Evolutionary conservation across 768 basidiomycete genomes (phyloP).

Genomic region (Cubamyces sp.): DNA sequence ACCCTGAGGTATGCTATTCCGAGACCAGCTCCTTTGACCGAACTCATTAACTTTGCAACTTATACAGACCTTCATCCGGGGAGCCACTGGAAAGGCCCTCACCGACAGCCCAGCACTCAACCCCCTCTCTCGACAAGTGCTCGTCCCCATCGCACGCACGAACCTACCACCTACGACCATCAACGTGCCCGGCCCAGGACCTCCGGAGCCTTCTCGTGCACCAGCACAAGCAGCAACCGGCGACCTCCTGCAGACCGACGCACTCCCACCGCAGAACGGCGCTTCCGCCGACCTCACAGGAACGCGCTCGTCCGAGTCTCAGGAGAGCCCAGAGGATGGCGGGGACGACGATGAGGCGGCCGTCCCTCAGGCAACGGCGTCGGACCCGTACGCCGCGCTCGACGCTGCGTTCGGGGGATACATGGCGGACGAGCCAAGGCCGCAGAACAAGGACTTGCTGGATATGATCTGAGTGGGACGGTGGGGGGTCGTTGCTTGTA

Average conservation of each 20-base stretch:
- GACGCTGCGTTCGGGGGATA: constrained; percentile 78
- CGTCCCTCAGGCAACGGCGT: constrained; percentile 29
- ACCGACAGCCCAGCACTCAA: constrained; percentile 91
- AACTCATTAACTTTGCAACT: not conserved
- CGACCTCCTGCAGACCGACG: constrained; percentile 30
- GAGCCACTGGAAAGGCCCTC: constrained; percentile 81
- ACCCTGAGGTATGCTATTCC: constrained; percentile 69
- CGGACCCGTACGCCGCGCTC: constrained; percentile 85
- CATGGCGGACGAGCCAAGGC: constrained; percentile 73
- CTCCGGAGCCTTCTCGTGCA: constrained; percentile 48
- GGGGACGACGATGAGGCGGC: constrained; percentile 46
- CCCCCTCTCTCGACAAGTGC: constrained; percentile 70
- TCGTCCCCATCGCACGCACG: constrained; percentile 62
- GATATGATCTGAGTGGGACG: constrained; percentile 21
- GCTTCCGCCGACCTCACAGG: constrained; percentile 19
- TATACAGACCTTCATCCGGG: constrained; percentile 87
- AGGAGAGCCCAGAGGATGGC: constrained; percentile 30
- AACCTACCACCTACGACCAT: constrained; percentile 47
- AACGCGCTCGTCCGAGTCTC: constrained; percentile 20
- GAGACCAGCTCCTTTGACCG: too few species aligned
- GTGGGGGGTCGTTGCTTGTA: constrained; percentile 16
- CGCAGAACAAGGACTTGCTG: constrained; percentile 67
- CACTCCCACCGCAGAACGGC: constrained; percentile 12
- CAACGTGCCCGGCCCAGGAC: constrained; percentile 65
- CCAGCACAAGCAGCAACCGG: constrained; percentile 30